These are phyloP conservation scores for Leccinum truebloodii DNA, from an alignment of 768 basidiomycete genomes.

Conservation along the genomic window DNA sequence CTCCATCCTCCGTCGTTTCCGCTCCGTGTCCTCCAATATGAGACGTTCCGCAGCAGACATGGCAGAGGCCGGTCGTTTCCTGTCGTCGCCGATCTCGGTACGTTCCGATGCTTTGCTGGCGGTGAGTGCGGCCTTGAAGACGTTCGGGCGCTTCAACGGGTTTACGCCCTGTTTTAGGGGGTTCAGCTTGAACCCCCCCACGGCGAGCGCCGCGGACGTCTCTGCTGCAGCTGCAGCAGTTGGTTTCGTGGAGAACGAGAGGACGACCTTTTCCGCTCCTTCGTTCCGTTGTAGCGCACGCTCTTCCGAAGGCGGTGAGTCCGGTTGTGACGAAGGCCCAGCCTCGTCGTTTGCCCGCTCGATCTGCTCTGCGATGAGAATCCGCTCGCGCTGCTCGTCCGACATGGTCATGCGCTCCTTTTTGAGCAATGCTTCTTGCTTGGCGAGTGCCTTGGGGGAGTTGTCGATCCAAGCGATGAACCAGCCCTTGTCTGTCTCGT, in stretches of 20 bases:
- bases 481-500: slow-evolving; percentile 99
- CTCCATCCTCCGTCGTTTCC: slow-evolving; percentile 81
- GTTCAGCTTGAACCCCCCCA: slow-evolving; percentile 59
- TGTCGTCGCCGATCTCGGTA: slow-evolving; percentile 44
- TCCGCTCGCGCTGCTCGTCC: slow-evolving; percentile 92
- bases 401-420: slow-evolving; percentile 90
- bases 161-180: slow-evolving; percentile 44
- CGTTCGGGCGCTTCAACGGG: slow-evolving; percentile 72
- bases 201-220: slow-evolving; percentile 34
- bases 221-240: slow-evolving; percentile 24
- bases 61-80: slow-evolving; percentile 60
- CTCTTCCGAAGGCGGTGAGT: slow-evolving; percentile 47
- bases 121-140: slow-evolving; percentile 57
- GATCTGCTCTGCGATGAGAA: slow-evolving; percentile 90
- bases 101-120: slow-evolving; percentile 29
- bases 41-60: slow-evolving; percentile 85
- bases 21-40: slow-evolving; percentile 88
- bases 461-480: slow-evolving; percentile 98
- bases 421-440: slow-evolving; percentile 84
- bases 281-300: slow-evolving; percentile 71
- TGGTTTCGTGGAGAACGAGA: slow-evolving; percentile 68
- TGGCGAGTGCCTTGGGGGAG: slow-evolving; percentile 90
- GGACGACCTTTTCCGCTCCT: slow-evolving; percentile 67
- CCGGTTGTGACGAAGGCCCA: slow-evolving; percentile 32
- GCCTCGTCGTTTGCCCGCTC: slow-evolving; percentile 69